Base-by-base conservation (phyloP, 2,329 filamentous ascomycete species). In the Botrytis paeoniae region DNA sequence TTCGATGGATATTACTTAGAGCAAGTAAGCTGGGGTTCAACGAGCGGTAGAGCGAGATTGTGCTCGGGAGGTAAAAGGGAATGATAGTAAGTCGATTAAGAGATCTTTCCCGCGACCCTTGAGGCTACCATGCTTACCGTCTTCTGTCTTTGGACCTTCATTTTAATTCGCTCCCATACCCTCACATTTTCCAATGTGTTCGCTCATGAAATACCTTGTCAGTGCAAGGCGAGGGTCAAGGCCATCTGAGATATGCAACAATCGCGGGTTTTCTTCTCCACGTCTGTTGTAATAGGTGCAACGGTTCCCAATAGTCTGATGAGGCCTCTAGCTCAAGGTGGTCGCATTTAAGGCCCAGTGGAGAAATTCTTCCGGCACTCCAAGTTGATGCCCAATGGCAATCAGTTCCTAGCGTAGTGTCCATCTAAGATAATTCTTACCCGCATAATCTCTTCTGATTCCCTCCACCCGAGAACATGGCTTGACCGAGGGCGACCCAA, bases 231-330 rank as follows among this genome's bases (percentile, higher is more conserved):
- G 18, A 41, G 37, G 65, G 65, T 57, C 65, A 69, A 57, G 37
- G 14, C 65, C 65, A 20, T 69, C 14, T 29, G 10, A 59, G 65
- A 69, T 57, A 9, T 69, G 65, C 65, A 57, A 59, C 65, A 69
- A 32, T 41, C 20, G 37, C 4, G 5, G n/a, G 18, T 2, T 39
- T 14, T 32, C 9, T 57, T 16, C 54, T 57, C 65, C 7, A 12
- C 20, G 9, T 41, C 35, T 54, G 35, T 54, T 54, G 1, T 10
- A 6, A 32, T 25, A 41, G 14, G n/a, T 22, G 37, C 37, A 37
- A 51, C n/a, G 35, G 10, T 41, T 68, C 22, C 43, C 37, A 41
- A 69, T 25, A 32, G n/a, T 41, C 48, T 57, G n/a, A 39, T 37
- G 37, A 6, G 60, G 4, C 35, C 35, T 25, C 43, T 25, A 12